phyloP scores from a whole-genome alignment of 176 grass and related monocot genomes.

The sorghum (Sorghum bicolor) region Sorghum_bicolor_NCBIv3 NC_012870.2:26932501-26933000 shows the following conservation, averaged over 20 bases:
- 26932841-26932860: not conserved
- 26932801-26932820: conserved; percentile 4
- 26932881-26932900: not conserved
- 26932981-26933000: conserved; percentile 52
- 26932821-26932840: not conserved
- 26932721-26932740: not conserved
- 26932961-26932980: conserved; percentile 69
- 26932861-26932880: not conserved
- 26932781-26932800: not conserved
- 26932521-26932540: not conserved
- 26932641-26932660: conserved; percentile 62
- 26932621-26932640: conserved; percentile 48
- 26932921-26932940: not conserved
- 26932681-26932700: conserved; percentile 69
- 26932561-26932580: not conserved
- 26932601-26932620: not conserved
- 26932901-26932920: not conserved
- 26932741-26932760: not conserved
- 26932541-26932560: not conserved
- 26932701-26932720: conserved; percentile 1
- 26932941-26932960: conserved; percentile 1
- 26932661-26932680: conserved; percentile 92
- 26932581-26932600: not conserved
- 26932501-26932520: not conserved
- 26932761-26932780: not conserved